phyloP scores from a whole-genome alignment of 2,329 filamentous ascomycete species.

The Penicillium glabrum region DNA sequence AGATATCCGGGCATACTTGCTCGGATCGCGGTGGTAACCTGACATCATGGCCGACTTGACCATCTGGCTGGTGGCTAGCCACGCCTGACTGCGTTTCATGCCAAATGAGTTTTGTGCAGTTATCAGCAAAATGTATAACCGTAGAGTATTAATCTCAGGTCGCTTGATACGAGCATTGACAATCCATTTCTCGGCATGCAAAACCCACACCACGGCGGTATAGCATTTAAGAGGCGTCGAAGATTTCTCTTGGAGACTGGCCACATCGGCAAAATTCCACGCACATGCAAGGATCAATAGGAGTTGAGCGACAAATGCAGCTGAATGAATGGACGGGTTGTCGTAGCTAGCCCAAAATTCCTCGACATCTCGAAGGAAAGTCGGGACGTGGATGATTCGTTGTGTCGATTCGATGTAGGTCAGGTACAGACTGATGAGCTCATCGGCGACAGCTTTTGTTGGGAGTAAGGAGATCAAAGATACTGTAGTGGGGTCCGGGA shows the following conservation, averaged over 20 bases:
- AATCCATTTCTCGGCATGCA: conserved; percentile 85
- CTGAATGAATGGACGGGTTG: conserved; percentile 26
- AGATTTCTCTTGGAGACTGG: conserved; percentile 29
- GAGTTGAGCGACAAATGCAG: conserved; percentile 37
- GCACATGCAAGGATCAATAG: conserved; percentile 40
- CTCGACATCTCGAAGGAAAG: conserved; percentile 40
- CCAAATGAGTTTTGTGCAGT: conserved; percentile 52
- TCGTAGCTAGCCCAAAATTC: conserved; percentile 34
- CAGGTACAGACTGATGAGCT: conserved; percentile 39
- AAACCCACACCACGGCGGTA: conserved; percentile 66
- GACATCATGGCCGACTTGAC: conserved; percentile 54
- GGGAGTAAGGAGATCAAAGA: conserved; percentile 37
- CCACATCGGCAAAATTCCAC: conserved; percentile 36
- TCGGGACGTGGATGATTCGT: conserved; percentile 42
- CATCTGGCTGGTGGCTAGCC: conserved; percentile 52
- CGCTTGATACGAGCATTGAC: conserved; percentile 70
- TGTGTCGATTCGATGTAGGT: conserved; percentile 41
- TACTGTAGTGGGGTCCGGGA: conserved; percentile 29
- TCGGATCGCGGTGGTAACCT: conserved; percentile 51
- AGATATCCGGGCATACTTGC: conserved; percentile 33
- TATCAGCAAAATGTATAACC: conserved; percentile 52
- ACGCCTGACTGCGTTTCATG: conserved; percentile 56
- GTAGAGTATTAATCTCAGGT: conserved; percentile 50
- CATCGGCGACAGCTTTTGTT: conserved; percentile 35
- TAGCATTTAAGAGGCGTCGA: conserved; percentile 28